Base-by-base conservation (phyloP, 2,329 filamentous ascomycete genomes). In the Calonectria fujianensis region DNA sequence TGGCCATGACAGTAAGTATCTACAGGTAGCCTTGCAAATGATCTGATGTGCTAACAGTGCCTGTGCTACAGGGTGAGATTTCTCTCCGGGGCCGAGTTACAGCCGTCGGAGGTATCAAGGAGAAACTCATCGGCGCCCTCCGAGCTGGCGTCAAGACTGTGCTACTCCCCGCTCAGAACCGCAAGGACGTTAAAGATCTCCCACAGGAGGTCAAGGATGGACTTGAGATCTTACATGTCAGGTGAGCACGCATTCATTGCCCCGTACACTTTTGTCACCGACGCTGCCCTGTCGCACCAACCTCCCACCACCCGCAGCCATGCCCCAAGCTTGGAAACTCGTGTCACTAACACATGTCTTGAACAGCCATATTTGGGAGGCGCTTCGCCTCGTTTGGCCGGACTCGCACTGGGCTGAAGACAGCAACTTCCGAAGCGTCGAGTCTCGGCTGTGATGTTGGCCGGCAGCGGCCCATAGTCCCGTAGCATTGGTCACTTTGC, bases 81-180 rank as follows among this genome's bases (percentile, higher is more conserved):
- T 95, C 94, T 72, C 91, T 99, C 32, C 92, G 97, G 52, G 97
- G 97, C 29, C 93, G 96, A 77, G 94, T 99, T 72, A 95, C 97
- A 86, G 95, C 96, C 32, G 97, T 99, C 45, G 97, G 97, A 69
- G 97, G 97, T 24, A 98, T 99, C 87, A 98, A 98, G 87, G 96
- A 99, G 91, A 99, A 99, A 86, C 90, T 98, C 69, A 98, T 99
- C 82, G 97, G 97, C 29, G 97, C 97, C 11, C 89, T 97, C 82
- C 91, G 96, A 70, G 97, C 97, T 2, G 97, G 97, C 35, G 96
- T 99, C 75, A 98, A 98, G 90, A 96, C 95, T 39, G 96, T 99
- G 10, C 85, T 99, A 74, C 88, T 99, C 10, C 97, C 97, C 4
- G 91, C 93, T 39, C 94, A 95, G 79, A 99, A 99, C 84, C 91